phyloP scores from a whole-genome alignment of 2,329 filamentous ascomycete genomes.

The Sporothrix euskadiensis region DNA sequence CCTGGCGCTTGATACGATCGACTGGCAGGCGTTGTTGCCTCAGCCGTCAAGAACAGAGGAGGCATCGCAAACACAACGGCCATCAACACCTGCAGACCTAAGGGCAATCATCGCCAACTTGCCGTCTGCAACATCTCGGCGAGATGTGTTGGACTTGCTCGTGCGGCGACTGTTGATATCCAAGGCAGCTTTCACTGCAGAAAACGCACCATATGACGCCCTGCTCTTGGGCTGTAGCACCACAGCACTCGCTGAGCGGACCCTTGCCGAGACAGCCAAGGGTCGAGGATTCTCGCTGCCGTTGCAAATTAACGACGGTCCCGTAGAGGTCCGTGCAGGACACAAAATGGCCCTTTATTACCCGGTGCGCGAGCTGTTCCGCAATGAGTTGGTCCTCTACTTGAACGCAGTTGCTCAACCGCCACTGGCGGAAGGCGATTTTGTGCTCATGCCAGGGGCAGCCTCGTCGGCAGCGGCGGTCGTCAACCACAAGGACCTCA shows the following conservation, averaged over 20 bases:
- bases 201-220: conserved; percentile 55
- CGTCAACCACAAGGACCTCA: conserved; percentile 71
- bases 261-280: conserved; percentile 85
- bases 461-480: conserved; percentile 40
- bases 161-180: conserved; percentile 70
- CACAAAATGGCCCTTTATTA: conserved; percentile 60
- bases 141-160: conserved; percentile 72
- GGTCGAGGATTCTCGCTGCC: conserved; percentile 82
- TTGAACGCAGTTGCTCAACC: conserved; percentile 54
- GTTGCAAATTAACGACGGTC: conserved; percentile 77
- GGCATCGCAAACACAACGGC: neutral
- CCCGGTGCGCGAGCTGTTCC: conserved; percentile 80
- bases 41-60: conserved; percentile 17
- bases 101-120: conserved; percentile 59
- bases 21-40: conserved; percentile 53
- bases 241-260: conserved; percentile 81
- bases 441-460: conserved; percentile 46
- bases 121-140: conserved; percentile 71
- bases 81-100: conserved; percentile 48
- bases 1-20: conserved; percentile 53
- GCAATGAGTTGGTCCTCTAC: conserved; percentile 74
- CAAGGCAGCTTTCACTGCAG: conserved; percentile 55
- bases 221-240: conserved; percentile 85
- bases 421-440: conserved; percentile 29
- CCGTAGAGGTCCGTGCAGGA: conserved; percentile 32